Evolutionary conservation across 495 filamentous ascomycete species (phyloP).

Genomic region (Penicillium herquei): DNA sequence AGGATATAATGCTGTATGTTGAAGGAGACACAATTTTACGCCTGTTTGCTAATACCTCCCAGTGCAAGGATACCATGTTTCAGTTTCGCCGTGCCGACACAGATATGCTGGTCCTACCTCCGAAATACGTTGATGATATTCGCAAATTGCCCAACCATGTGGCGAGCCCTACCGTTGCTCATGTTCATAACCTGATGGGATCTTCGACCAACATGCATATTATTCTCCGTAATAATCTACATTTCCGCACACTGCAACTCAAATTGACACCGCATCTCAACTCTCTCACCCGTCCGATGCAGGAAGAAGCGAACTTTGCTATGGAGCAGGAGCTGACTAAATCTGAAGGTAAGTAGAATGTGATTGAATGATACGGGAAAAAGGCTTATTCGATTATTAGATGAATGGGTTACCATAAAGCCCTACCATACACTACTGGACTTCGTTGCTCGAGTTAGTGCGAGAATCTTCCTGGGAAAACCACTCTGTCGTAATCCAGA

Average conservation of each 20-base stretch:
- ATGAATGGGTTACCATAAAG: not conserved
- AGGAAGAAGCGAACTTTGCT: not conserved
- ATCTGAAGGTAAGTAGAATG: not conserved
- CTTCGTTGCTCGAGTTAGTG: not conserved
- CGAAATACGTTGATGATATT: constrained; percentile 2
- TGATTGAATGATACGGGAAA: not conserved
- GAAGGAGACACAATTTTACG: too few relatives aligned
- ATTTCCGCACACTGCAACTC: not conserved
- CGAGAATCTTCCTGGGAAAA: not conserved
- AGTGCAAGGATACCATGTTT: not conserved
- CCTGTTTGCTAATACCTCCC: too few relatives aligned
- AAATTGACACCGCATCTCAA: not conserved
- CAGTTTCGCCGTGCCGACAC: not conserved
- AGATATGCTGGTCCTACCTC: not conserved
- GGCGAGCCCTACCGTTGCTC: not conserved
- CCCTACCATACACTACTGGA: not conserved
- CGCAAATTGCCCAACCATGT: not conserved
- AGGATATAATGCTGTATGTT: too few relatives aligned
- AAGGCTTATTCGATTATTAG: not conserved
- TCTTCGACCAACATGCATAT: constrained; percentile 1
- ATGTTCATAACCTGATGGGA: not conserved
- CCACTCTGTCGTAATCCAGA: constrained; percentile 1
- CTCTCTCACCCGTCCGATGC: not conserved
- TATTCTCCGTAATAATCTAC: not conserved
- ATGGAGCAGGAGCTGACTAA: not conserved